Evolutionary conservation across 2,329 filamentous ascomycete genomes (phyloP), one percentile per base, ranked within the genome.

Genomic region (Pseudopyrenochaeta lycopersici): DNA sequence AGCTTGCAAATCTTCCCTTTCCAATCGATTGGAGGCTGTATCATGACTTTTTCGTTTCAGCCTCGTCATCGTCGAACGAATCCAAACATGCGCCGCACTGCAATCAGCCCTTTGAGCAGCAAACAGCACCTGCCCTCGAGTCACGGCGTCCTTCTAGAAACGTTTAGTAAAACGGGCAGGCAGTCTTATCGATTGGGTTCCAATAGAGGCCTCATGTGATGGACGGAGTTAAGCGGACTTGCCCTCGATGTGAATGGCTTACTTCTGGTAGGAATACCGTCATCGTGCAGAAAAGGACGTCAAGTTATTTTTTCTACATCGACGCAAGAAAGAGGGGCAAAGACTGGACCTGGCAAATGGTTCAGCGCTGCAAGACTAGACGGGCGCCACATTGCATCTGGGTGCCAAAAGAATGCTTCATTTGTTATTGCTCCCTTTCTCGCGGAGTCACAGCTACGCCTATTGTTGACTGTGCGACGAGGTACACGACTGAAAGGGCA

Each of bases 261-360:
- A 36, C 38, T 33, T 17, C 33, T 31, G 35, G 14, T 39, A 41
- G n/a, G 45, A 56, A 49, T 40, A 54, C 57, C 61, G 66, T 70
- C 68, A 72, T 72, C 62, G 62, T 69, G 68, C 68, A 71, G 67
- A 43, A 33, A 17, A 54, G 49, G 53, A 57, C 52, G 44, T 56
- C 52, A 58, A 47, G 42, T 18, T 47, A 52, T 41, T 54, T 60
- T 52, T 54, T 43, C 32, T 32, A 29, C 30, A 49, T 50, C n/a
- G 30, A 18, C 31, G 30, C n/a, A 36, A 7, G 35, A 36, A 41
- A 39, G 27, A 33, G 21, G 38, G 41, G n/a, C n/a, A 47, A 45
- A 17, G 46, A 20, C 1, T n/a, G 21, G 12, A 39, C n/a, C 30
- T 35, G 23, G n/a, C n/a, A n/a, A n/a, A 27, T 47, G 39, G 30